phyloP scores from a whole-genome alignment of 805 yeast genomes.

The Hanseniaspora guilliermondii region DNA sequence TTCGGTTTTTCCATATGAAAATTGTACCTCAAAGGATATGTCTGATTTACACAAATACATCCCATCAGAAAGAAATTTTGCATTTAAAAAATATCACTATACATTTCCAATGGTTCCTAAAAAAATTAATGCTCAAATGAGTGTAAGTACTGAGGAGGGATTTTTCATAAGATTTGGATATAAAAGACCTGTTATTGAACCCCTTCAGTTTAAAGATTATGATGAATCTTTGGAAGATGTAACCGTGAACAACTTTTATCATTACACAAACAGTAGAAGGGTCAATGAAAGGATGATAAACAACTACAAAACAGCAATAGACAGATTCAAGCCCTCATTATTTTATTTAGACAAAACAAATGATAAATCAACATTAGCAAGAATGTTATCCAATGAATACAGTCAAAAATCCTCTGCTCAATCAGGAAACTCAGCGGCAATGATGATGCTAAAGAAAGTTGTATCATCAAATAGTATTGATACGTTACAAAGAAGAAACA shows the following conservation, averaged over 20 bases:
- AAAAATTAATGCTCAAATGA: constrained; percentile 1
- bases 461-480: neutral
- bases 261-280: constrained; percentile 9
- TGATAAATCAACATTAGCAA: neutral
- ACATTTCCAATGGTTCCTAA: constrained; percentile 6
- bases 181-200: constrained; percentile 1
- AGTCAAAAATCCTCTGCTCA: neutral
- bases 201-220: neutral
- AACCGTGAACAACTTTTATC: neutral
- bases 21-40: constrained; percentile 2
- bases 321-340: constrained; percentile 7
- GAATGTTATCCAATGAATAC: neutral
- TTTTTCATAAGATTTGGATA: constrained; percentile 12
- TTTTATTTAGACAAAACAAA: constrained; percentile 4
- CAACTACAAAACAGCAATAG: neutral
- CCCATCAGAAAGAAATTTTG: neutral
- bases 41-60: neutral
- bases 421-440: neutral
- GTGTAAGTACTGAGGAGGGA: constrained; percentile 1
- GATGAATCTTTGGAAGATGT: neutral
- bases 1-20: neutral
- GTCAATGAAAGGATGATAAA: neutral
- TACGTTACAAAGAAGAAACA: neutral
- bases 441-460: constrained; percentile 10
- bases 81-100: constrained; percentile 7